phyloP scores from a whole-genome alignment of 768 basidiomycete genomes.

The Lactifluus rugatus region DNA sequence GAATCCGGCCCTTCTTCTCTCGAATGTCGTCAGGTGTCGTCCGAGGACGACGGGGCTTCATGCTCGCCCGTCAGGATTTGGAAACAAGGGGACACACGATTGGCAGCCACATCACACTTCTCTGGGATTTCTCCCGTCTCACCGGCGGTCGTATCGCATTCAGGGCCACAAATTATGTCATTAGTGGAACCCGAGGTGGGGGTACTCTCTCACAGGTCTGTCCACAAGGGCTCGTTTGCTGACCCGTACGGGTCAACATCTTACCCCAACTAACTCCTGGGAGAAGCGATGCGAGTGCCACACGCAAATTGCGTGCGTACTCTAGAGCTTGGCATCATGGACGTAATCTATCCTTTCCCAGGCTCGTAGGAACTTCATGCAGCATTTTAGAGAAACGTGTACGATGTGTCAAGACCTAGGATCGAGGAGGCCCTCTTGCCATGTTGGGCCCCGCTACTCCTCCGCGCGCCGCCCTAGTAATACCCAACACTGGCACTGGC shows the following conservation, averaged over 20 bases:
- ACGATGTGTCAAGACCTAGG: slow-evolving; percentile 11
- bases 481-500: neutral
- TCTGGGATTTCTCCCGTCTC: neutral
- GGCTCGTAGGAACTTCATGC: slow-evolving; percentile 2
- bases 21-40: slow-evolving; percentile 13
- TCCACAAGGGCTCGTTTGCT: neutral
- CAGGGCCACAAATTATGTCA: slow-evolving; percentile 15
- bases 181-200: neutral
- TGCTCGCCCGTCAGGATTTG: neutral
- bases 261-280: neutral
- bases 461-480: slow-evolving; percentile 3
- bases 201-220: neutral
- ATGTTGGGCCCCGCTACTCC: slow-evolving; percentile 8
- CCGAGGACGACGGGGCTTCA: slow-evolving; percentile 17
- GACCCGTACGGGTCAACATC: neutral
- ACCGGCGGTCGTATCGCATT: neutral
- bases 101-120: slow-evolving; percentile 7
- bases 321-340: neutral
- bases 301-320: neutral
- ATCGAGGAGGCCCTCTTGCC: slow-evolving; percentile 6
- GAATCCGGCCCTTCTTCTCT: slow-evolving; percentile 9
- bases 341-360: slow-evolving; percentile 16
- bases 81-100: slow-evolving; percentile 14
- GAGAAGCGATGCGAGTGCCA: slow-evolving; percentile 2
- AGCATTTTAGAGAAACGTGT: slow-evolving; percentile 12